phyloP scores from a whole-genome alignment of 495 filamentous ascomycete species.

The Hyaloscypha hepaticicola region DNA sequence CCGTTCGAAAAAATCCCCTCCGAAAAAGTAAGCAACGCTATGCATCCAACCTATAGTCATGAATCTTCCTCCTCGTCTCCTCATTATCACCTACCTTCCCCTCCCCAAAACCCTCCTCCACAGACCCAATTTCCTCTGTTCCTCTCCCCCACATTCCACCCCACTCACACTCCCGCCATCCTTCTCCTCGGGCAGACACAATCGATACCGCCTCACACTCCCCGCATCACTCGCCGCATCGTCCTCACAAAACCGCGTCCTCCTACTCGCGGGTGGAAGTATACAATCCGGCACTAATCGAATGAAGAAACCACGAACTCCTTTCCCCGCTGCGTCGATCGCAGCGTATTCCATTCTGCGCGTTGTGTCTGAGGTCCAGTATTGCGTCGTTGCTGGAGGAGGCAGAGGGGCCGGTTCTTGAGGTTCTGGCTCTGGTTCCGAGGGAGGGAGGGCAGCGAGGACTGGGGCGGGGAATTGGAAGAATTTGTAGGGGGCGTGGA shows the following conservation, averaged over 20 bases:
- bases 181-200: constrained; percentile 45
- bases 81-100: background rate
- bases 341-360: constrained; percentile 56
- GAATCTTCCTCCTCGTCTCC: background rate
- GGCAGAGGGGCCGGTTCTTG: constrained; percentile 18
- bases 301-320: constrained; percentile 53
- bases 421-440: background rate
- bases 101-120: background rate
- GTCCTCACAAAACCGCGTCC: constrained; percentile 47
- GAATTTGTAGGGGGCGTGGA: constrained; percentile 22
- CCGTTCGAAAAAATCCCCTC: background rate
- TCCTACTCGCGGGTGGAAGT: constrained; percentile 43
- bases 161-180: background rate
- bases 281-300: constrained; percentile 55
- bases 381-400: constrained; percentile 54
- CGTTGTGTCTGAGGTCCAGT: constrained; percentile 56
- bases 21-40: too few species aligned
- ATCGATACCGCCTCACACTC: constrained; percentile 53
- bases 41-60: background rate
- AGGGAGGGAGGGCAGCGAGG: background rate
- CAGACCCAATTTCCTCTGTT: constrained; percentile 9
- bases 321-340: constrained; percentile 53
- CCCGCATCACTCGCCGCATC: constrained; percentile 47
- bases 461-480: constrained; percentile 30
- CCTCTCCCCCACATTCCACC: constrained; percentile 22